Conservation (phyloP, 768 basidiomycete species). For the Tricholoma terreum region DNA sequence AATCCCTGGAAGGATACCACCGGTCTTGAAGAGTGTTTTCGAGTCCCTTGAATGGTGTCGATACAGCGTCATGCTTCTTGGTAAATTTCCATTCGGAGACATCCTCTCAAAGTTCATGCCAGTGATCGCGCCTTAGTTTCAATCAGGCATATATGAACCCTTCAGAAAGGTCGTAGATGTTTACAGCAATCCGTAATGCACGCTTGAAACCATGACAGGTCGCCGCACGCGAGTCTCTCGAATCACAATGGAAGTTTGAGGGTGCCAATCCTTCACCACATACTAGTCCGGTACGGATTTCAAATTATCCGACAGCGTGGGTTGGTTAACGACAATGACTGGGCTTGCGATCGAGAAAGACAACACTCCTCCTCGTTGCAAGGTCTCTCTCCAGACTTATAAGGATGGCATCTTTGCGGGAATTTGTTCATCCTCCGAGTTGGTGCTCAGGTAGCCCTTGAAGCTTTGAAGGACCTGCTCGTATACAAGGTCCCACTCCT, state of each 20-base stretch:
- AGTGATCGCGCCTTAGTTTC: background rate
- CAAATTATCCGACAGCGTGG: slow-evolving; percentile 37
- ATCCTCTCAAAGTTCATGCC: background rate
- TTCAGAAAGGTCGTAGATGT: background rate
- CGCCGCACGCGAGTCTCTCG: background rate
- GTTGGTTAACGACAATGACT: slow-evolving; percentile 22
- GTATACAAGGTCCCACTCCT: slow-evolving; percentile 10
- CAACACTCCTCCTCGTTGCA: slow-evolving; percentile 40
- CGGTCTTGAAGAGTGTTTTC: no score
- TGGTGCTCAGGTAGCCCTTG: slow-evolving; percentile 18
- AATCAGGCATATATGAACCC: background rate
- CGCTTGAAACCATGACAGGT: slow-evolving; percentile 5
- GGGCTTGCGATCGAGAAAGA: slow-evolving; percentile 22
- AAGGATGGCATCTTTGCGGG: slow-evolving; percentile 6
- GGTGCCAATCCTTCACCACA: slow-evolving; percentile 1
- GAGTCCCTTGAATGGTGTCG: no score
- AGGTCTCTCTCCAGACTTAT: slow-evolving; percentile 19
- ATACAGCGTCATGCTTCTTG: background rate
- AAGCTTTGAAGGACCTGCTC: slow-evolving; percentile 4
- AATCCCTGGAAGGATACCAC: background rate
- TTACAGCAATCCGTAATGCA: background rate
- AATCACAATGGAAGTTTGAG: background rate
- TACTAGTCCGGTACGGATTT: slow-evolving; percentile 13
- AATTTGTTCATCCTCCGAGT: slow-evolving; percentile 5
- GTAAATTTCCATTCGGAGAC: background rate